A percentile compares a stretch with the other conserved stretches of the same genome.
Conservation (phyloP, 1,284 basidiomycete genomes). For the Melampsora americana region DNA sequence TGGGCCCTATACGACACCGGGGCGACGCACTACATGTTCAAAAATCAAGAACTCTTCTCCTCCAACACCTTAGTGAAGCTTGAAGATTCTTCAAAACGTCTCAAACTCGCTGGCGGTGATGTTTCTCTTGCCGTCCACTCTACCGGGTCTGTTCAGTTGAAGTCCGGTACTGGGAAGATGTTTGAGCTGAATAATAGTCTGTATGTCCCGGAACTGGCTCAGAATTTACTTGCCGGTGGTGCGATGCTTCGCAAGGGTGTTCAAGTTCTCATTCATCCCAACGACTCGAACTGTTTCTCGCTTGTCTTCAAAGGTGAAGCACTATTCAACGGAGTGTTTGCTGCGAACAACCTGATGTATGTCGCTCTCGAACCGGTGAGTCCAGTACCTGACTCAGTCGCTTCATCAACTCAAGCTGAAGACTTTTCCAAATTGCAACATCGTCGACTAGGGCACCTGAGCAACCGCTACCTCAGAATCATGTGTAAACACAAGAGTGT, state of each 20-base stretch:
- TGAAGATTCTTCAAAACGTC: background rate
- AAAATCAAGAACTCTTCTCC: slow-evolving; percentile 2
- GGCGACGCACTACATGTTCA: slow-evolving; percentile 32
- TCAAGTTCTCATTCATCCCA: background rate
- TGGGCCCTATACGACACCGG: too few relatives aligned
- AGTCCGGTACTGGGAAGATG: background rate
- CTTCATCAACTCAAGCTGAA: background rate
- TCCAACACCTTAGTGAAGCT: background rate
- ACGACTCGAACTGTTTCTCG: background rate
- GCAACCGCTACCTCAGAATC: background rate
- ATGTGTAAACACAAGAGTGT: background rate
- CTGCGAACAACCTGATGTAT: background rate
- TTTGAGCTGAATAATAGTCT: background rate
- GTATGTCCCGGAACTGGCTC: background rate
- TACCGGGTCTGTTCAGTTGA: background rate
- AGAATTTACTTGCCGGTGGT: background rate
- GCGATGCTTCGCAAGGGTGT: background rate
- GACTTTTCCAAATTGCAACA: background rate
- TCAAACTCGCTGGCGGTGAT: background rate
- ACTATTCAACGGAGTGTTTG: background rate
- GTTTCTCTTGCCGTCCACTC: background rate
- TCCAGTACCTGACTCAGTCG: background rate
- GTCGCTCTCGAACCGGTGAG: background rate
- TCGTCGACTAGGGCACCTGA: background rate
- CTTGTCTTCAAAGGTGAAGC: background rate